These are phyloP conservation scores for Diplocarpon mali DNA, from an alignment of 2,329 filamentous ascomycete genomes.

Conservation along the genomic window DNA sequence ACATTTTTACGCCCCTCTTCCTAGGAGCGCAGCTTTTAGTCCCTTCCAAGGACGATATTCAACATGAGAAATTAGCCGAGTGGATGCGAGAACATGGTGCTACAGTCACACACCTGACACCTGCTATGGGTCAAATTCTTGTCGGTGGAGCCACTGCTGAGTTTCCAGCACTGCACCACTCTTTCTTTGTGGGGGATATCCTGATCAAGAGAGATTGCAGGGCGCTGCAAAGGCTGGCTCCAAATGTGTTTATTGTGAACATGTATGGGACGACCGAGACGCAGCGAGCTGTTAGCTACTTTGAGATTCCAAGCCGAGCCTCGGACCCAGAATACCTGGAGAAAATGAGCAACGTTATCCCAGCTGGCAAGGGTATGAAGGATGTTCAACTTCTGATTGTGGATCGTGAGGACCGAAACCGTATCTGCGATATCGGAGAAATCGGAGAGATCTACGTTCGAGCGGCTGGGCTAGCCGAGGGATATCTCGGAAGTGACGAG, in stretches of 20 bases:
- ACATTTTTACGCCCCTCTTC: conserved; percentile 88
- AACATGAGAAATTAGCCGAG: conserved; percentile 73
- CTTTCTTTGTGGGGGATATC: conserved; percentile 88
- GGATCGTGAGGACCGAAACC: conserved; percentile 51
- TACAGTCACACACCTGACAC: conserved; percentile 81
- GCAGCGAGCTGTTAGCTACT: conserved; percentile 71
- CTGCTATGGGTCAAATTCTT: conserved; percentile 92
- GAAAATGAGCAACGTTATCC: conserved; percentile 62
- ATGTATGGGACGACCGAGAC: conserved; percentile 89
- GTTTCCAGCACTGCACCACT: conserved; percentile 66
- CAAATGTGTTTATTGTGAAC: conserved; percentile 67
- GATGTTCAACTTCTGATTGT: conserved; percentile 85
- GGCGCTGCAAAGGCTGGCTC: conserved; percentile 62
- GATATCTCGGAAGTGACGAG: conserved; percentile 42
- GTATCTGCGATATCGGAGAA: conserved; percentile 68
- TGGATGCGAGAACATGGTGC: conserved; percentile 72
- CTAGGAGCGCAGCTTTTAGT: conserved; percentile 70
- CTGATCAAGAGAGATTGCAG: conserved; percentile 75
- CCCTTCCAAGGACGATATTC: conserved; percentile 72
- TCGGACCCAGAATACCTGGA: conserved; percentile 54
- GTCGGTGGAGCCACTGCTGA: conserved; percentile 70
- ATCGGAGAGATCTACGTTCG: conserved; percentile 76
- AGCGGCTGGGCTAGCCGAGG: conserved; percentile 74
- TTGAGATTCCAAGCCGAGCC: conserved; percentile 57
- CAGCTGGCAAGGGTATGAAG: conserved; percentile 76